Evolutionary conservation across 306 rosid genomes (phyloP), one percentile per base, ranked within the genome.

Genomic region (Vigna reflexopilosa): DNA sequence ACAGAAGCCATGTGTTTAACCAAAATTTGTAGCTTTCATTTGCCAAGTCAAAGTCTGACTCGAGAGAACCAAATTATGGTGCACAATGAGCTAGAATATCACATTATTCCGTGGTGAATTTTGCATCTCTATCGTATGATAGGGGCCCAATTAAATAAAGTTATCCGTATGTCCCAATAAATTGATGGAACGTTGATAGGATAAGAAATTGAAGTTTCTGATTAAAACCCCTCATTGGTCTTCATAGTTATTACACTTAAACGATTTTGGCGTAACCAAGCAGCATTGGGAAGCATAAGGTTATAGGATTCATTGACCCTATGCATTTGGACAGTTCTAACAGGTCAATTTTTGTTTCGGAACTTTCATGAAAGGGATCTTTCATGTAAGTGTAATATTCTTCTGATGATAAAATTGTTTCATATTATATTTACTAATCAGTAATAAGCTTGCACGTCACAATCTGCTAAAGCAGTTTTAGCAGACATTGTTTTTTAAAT

Each of bases 361-460:
- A 38, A 48, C 36, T 58, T 67, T 38, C 81, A 16, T 68, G 38
- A 1, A 19, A 17, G 17, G 30, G n/a, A 65, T 40, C 19, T 65
- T 0, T 36, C 9, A 10, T 40, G 15, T 1, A 26, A 26, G 42
- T 36, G 9, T 17, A 34, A 14, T 19, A 36, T 48, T 63, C 44
- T 74, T 51, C 51, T 38, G 15, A 28, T 48, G 22, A 67, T 48
- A 38, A 24, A 55, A 26, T 56, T 67, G 45, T 40, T 55, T 77
- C 59, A 49, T 52, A 51, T 22, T 20, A 50, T 48, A 64, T 32
- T 63, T 38, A 62, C 8, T 28, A 30, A 45, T 75, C 9, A 19
- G 38, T 42, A 42, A 50, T 42, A 44, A 9, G 10, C 48, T 26
- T 26, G 34, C 34, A 30, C 0, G 34, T 30, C 34, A 30, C 0